phyloP scores from a whole-genome alignment of 2,329 filamentous ascomycete genomes.

The Trichoderma koningii region DNA sequence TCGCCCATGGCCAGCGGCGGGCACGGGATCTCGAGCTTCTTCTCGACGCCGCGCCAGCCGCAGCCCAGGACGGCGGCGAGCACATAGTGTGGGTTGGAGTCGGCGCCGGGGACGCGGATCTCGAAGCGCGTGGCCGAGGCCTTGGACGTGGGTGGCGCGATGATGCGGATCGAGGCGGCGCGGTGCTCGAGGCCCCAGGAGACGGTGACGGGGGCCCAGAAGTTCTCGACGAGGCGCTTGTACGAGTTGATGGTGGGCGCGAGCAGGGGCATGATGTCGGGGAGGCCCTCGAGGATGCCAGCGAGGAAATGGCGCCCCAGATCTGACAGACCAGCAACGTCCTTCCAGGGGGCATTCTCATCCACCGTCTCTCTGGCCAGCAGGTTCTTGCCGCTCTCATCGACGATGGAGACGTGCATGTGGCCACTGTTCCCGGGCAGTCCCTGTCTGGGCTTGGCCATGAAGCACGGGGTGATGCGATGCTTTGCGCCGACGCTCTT shows the following conservation, averaged over 20 bases:
- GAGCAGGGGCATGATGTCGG: slow-evolving; percentile 92
- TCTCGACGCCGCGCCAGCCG: slow-evolving; percentile 89
- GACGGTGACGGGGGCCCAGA: slow-evolving; percentile 97
- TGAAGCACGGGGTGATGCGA: slow-evolving; percentile 95
- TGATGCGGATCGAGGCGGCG: slow-evolving; percentile 85
- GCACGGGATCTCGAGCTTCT: slow-evolving; percentile 80
- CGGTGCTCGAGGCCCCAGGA: slow-evolving; percentile 97
- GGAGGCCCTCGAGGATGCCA: slow-evolving; percentile 82
- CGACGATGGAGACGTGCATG: slow-evolving; percentile 88
- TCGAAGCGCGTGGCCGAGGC: slow-evolving; percentile 88
- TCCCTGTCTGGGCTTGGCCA: slow-evolving; percentile 93
- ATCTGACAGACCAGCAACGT: slow-evolving; percentile 80
- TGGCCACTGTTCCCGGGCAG: slow-evolving; percentile 94
- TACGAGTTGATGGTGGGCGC: slow-evolving; percentile 97
- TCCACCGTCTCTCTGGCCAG: slow-evolving; percentile 75
- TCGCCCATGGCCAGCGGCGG: slow-evolving; percentile 84
- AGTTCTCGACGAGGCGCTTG: slow-evolving; percentile 97
- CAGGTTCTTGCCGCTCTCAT: slow-evolving; percentile 78
- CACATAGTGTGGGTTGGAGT: slow-evolving; percentile 86
- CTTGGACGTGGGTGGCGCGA: slow-evolving; percentile 83
- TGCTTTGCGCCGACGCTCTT: slow-evolving; percentile 85
- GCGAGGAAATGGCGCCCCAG: slow-evolving; percentile 91
- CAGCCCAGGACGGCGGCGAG: slow-evolving; percentile 83
- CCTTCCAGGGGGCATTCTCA: slow-evolving; percentile 68
- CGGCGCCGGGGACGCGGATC: slow-evolving; percentile 89